These are phyloP conservation scores for Salmacisia buchloeana DNA, from an alignment of 1,284 basidiomycete genomes.

Conservation along the genomic window DNA sequence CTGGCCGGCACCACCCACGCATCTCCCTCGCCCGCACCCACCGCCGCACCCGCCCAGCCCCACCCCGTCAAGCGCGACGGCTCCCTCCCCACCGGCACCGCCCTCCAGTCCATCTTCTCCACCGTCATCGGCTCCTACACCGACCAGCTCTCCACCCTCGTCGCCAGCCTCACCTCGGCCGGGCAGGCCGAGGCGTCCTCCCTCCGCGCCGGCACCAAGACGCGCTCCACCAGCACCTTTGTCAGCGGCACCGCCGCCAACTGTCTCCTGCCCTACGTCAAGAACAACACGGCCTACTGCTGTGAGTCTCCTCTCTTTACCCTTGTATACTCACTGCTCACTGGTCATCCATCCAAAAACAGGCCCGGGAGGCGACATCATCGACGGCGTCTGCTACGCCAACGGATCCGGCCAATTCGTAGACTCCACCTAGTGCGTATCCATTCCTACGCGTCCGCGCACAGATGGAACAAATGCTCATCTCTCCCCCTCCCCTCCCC, in stretches of 20 bases:
- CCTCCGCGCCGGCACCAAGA: neutral
- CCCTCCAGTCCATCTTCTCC: conserved; percentile 1
- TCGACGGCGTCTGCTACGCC: conserved; percentile 7
- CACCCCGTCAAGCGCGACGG: neutral
- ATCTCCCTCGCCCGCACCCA: neutral
- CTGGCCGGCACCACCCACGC: no score
- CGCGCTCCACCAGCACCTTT: neutral
- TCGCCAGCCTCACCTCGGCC: neutral
- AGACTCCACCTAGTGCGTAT: neutral
- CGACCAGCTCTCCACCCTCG: neutral
- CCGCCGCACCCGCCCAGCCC: neutral
- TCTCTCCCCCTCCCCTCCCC: neutral
- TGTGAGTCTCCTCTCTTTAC: neutral
- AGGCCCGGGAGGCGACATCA: conserved; percentile 7
- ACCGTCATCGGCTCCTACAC: neutral
- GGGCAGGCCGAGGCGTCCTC: neutral
- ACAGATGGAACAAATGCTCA: neutral
- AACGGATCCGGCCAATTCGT: conserved; percentile 5
- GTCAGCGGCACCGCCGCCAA: neutral
- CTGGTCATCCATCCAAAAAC: neutral
- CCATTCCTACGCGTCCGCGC: neutral
- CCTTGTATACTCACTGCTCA: neutral
- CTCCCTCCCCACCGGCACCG: conserved; percentile 2
- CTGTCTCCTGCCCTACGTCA: neutral
- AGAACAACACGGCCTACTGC: conserved; percentile 4